A percentile compares a stretch with the other conserved stretches of the same genome.
phyloP scores from a whole-genome alignment of 2,329 filamentous ascomycete genomes.

The Sclerotinia spermophila region DNA sequence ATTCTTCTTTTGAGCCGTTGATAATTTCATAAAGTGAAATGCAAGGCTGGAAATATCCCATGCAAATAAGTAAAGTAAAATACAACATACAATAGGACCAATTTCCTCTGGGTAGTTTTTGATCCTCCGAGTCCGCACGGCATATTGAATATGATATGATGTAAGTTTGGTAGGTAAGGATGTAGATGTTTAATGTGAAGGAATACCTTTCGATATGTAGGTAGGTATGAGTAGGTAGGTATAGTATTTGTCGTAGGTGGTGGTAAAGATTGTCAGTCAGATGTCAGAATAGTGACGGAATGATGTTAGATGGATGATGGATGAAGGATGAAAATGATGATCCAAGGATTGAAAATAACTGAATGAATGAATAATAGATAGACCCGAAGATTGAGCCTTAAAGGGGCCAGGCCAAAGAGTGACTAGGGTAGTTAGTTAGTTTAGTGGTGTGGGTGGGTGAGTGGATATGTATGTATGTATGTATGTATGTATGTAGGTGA shows the following conservation, averaged over 20 bases:
- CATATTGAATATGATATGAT: conserved; percentile 27
- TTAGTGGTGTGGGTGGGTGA: background rate
- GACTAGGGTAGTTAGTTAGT: background rate
- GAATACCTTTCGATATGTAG: background rate
- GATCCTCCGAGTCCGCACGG: conserved; percentile 45
- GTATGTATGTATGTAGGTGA: background rate
- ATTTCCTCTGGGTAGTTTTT: conserved; percentile 70
- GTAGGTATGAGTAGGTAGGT: background rate
- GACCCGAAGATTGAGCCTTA: conserved; percentile 6
- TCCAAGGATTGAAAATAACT: background rate
- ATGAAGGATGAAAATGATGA: background rate
- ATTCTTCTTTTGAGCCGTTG: background rate
- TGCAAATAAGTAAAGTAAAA: background rate
- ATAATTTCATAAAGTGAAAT: background rate
- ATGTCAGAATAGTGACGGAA: background rate
- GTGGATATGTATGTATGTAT: background rate
- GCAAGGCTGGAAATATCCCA: background rate
- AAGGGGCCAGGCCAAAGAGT: background rate
- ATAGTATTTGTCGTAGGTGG: background rate
- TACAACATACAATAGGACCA: conserved; percentile 63
- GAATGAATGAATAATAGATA: background rate
- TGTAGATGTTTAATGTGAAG: background rate
- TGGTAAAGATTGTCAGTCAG: background rate
- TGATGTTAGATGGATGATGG: background rate
- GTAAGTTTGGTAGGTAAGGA: background rate